Base-by-base conservation (phyloP, 192 early-diverging fungal species). In the Backusella parvicylindrica region DNA sequence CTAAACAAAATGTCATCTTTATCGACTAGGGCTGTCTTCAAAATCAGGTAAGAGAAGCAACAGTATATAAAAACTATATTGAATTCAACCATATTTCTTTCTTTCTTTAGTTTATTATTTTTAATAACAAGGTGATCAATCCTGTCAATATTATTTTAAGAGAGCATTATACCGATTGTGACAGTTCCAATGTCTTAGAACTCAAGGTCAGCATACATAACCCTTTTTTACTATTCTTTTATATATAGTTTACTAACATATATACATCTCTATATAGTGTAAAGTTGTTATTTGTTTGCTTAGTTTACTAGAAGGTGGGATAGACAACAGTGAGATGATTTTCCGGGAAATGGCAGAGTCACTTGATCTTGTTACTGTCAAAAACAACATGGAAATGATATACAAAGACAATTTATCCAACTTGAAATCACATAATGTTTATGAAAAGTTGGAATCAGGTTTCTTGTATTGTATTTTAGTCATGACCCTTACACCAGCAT, bases 271-370 rank as follows among this genome's bases (percentile, higher is more conserved):
- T 65, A 18, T 64, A 2, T 21, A 76, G 75, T 69, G 68, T 41
- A 76, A 76, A 70, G 75, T 76, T 1, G 75, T 76, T 18, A 56
- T 76, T 13, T 76, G 75, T 41, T 76, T 76, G 38, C 28, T 76
- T 9, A 68, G 65, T 67, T 64, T 76, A 63, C 35, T 76, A 32
- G 75, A 76, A 63, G 75, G 75, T 13, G 68, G 75, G 0, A 76
- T 76, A 16, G 75, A 76, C 28, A 76, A 76, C 23, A 76, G 75
- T 21, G 75, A 76, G 11, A 70, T 56, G 1, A 76, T 76, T 16
- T 76, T 76, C 21, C 40, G 68, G 26, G 75, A 69, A 36, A 76
- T 76, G 75, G 68, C 75, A 2, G 47, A 31, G 2, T 53, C 75
- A 18, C 31, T 76, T 21, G 68, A 76, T 40, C 60, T 76, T 12